These are phyloP conservation scores for Amanita rimosa DNA, from an alignment of 768 basidiomycete species.

Conservation along the genomic window DNA sequence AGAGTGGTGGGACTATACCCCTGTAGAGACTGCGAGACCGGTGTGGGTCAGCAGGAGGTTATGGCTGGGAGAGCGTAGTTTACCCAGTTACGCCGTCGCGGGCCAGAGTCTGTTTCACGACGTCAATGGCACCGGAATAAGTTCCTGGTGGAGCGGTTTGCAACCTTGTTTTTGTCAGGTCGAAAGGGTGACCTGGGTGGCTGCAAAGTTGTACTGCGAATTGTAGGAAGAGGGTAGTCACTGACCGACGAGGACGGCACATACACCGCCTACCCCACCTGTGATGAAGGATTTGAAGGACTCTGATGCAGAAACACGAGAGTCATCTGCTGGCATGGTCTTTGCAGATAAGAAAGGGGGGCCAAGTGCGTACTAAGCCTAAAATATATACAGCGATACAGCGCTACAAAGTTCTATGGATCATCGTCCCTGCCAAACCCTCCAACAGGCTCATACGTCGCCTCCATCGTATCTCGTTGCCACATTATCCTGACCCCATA, in stretches of 20 bases:
- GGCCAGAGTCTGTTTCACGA: slow-evolving; percentile 84
- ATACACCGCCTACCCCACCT: slow-evolving; percentile 86
- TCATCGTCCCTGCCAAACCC: slow-evolving; percentile 60
- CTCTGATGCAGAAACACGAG: slow-evolving; percentile 30
- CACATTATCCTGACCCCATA: slow-evolving; percentile 62
- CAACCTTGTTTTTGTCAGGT: slow-evolving; percentile 90
- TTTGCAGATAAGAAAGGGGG: background rate
- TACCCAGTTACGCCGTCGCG: slow-evolving; percentile 86
- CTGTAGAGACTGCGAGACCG: slow-evolving; percentile 60
- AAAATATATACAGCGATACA: background rate
- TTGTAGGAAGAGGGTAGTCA: slow-evolving; percentile 9
- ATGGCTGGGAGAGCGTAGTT: slow-evolving; percentile 10
- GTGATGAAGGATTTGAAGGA: slow-evolving; percentile 79
- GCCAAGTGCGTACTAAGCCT: background rate
- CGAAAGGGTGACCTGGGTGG: slow-evolving; percentile 87
- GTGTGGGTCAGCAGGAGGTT: background rate
- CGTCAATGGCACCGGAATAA: slow-evolving; percentile 90
- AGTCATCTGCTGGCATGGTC: slow-evolving; percentile 18
- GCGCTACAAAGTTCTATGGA: slow-evolving; percentile 1
- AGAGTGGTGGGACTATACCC: slow-evolving; percentile 85
- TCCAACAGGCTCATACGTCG: slow-evolving; percentile 85
- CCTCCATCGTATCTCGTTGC: slow-evolving; percentile 66
- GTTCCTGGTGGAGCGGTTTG: slow-evolving; percentile 86
- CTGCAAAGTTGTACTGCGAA: background rate
- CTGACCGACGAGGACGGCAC: slow-evolving; percentile 85